These are phyloP conservation scores for Verticillium klebahnii DNA, from an alignment of 2,329 filamentous ascomycete species.

Conservation along the genomic window DNA sequence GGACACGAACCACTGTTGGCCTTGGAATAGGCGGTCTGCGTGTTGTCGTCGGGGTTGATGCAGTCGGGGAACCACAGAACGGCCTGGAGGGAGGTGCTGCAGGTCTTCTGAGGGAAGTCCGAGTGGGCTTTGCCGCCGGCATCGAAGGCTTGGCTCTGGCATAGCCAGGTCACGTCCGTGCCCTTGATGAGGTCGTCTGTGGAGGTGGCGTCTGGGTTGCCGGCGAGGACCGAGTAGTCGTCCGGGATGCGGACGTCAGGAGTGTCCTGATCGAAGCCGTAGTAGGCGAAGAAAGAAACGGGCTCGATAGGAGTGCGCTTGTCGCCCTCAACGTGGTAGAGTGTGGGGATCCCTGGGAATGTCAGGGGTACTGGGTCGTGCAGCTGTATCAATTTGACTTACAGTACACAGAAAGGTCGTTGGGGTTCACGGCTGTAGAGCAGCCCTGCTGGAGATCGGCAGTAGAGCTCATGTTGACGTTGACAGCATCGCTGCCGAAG, in stretches of 20 bases:
- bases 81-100: slow-evolving; percentile 19
- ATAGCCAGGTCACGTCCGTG: slow-evolving; percentile 10
- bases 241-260: slow-evolving; percentile 40
- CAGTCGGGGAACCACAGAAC: slow-evolving; percentile 17
- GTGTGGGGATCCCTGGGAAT: slow-evolving; percentile 29
- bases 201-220: slow-evolving; percentile 31
- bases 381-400: slow-evolving; percentile 3
- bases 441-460: slow-evolving; percentile 31
- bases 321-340: slow-evolving; percentile 32
- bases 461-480: slow-evolving; percentile 20
- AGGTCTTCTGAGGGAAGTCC: slow-evolving; percentile 13
- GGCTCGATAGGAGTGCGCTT: slow-evolving; percentile 31
- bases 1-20: slow-evolving; percentile 26
- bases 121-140: slow-evolving; percentile 6
- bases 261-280: slow-evolving; percentile 24
- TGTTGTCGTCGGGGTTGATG: slow-evolving; percentile 12
- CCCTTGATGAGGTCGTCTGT: slow-evolving; percentile 8
- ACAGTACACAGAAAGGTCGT: slow-evolving; percentile 39
- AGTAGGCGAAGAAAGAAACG: slow-evolving; percentile 33
- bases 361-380: background rate
- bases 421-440: slow-evolving; percentile 36
- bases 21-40: slow-evolving; percentile 11
- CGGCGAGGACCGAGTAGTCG: slow-evolving; percentile 36
- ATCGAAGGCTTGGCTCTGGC: slow-evolving; percentile 8
- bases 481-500: slow-evolving; percentile 27